Conservation (phyloP, 305 asterid genomes). For the Fraxinus velutina region DNA sequence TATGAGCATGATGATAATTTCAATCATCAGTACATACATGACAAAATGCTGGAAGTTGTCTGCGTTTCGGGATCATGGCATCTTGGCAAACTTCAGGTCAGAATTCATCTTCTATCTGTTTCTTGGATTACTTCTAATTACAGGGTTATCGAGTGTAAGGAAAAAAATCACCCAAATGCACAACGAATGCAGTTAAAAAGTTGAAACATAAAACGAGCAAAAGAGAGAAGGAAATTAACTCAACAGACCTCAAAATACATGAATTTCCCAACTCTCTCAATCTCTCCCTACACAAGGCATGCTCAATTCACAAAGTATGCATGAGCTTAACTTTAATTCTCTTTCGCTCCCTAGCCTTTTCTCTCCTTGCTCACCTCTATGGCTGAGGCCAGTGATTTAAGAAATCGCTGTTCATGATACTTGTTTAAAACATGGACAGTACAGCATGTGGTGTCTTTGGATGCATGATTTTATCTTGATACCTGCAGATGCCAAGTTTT, state of each 20-base stretch:
- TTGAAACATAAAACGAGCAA: background rate
- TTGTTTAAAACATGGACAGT: background rate
- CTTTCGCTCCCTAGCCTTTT: background rate
- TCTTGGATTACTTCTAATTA: constrained; percentile 1
- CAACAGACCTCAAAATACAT: background rate
- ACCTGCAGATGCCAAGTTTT: background rate
- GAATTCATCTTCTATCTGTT: constrained; percentile 6
- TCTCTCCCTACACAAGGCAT: background rate
- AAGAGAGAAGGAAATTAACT: background rate
- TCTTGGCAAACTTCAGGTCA: constrained; percentile 85
- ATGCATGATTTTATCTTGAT: background rate
- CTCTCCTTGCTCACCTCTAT: background rate
- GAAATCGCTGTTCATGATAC: background rate
- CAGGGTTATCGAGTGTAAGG: background rate
- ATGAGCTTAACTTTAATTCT: background rate
- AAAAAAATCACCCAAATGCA: background rate
- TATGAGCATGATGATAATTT: constrained; percentile 69
- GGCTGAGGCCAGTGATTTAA: background rate
- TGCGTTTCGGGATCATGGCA: constrained; percentile 87
- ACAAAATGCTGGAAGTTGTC: constrained; percentile 80
- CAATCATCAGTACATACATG: constrained; percentile 71
- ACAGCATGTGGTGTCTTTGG: background rate
- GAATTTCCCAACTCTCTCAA: background rate
- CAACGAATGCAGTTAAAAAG: background rate
- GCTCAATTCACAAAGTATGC: background rate